A percentile compares a stretch with the other conserved stretches of the same genome.
Evolutionary conservation across 768 basidiomycete genomes (phyloP).

Genomic region (Suillus discolor): DNA sequence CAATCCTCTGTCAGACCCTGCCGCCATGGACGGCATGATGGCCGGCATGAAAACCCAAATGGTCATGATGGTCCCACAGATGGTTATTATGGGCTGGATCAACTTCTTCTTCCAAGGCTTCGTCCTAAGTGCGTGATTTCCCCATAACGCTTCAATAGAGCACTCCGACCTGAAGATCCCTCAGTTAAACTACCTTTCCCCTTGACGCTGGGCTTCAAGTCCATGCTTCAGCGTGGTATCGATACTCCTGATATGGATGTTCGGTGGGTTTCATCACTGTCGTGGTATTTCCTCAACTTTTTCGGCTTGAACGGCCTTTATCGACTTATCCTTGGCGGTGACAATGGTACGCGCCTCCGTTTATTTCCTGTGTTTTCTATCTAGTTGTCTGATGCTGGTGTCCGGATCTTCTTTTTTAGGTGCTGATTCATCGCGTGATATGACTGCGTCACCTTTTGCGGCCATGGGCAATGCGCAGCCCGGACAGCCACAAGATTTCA

Average conservation of each 20-base stretch:
- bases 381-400: constrained; percentile 18
- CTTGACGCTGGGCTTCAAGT: constrained; percentile 94
- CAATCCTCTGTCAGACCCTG: constrained; percentile 88
- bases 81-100: constrained; percentile 99
- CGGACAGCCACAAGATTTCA: constrained; percentile 77
- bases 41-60: constrained; percentile 98
- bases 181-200: constrained; percentile 97
- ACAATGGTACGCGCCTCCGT: constrained; percentile 66
- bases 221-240: constrained; percentile 95
- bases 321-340: constrained; percentile 87
- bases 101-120: constrained; percentile 99
- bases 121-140: constrained; percentile 79
- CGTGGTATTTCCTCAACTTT: constrained; percentile 99
- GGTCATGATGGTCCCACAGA: constrained; percentile 99
- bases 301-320: constrained; percentile 97
- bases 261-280: constrained; percentile 97
- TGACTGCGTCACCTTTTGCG: constrained; percentile 71
- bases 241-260: constrained; percentile 97
- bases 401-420: constrained; percentile 44
- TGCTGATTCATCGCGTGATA: constrained; percentile 77
- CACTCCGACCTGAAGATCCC: constrained; percentile 8
- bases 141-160: constrained; percentile 8
- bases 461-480: constrained; percentile 47
- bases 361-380: constrained; percentile 10
- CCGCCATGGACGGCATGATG: constrained; percentile 98